These are phyloP conservation scores for Dactylis glomerata DNA, from an alignment of 176 grass and related monocot genomes.

Conservation along the genomic window DNA sequence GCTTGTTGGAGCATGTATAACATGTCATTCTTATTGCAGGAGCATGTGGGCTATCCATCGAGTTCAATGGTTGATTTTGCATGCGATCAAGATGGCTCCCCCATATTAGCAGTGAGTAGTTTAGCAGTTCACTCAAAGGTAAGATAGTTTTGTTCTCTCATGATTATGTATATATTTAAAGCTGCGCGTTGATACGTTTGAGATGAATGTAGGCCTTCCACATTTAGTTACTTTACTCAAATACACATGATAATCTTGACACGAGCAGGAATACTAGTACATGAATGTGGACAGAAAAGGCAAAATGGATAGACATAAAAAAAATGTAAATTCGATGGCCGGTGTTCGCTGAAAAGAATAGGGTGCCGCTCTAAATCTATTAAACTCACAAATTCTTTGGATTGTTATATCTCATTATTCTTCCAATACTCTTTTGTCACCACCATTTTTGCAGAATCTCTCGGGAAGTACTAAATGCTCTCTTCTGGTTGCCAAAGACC, in stretches of 20 bases:
- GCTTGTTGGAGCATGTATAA: not conserved
- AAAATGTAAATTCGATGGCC: not conserved
- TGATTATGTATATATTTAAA: not conserved
- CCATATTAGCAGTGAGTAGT: conserved; percentile 87
- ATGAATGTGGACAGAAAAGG: not conserved
- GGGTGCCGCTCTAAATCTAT: not conserved
- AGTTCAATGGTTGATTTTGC: conserved; percentile 97
- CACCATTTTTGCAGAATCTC: conserved; percentile 60
- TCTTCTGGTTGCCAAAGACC: conserved; percentile 86
- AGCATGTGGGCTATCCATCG: conserved; percentile 82
- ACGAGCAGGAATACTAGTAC: not conserved
- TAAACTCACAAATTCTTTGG: not conserved
- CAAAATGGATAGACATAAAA: not conserved
- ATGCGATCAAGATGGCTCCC: conserved; percentile 77
- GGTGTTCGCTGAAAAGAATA: conserved; percentile 2
- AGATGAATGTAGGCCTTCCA: not conserved
- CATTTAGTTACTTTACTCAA: not conserved
- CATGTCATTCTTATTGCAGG: conserved; percentile 47
- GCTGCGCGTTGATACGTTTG: not conserved
- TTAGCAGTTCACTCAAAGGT: conserved; percentile 96
- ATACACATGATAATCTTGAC: not conserved
- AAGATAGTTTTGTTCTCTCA: not conserved
- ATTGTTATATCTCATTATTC: conserved; percentile 9
- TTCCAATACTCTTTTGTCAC: conserved; percentile 7
- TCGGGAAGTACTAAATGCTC: conserved; percentile 75